phyloP scores from a whole-genome alignment of 1,139 yeast genomes.

The Yamadazyma dendronema region DNA sequence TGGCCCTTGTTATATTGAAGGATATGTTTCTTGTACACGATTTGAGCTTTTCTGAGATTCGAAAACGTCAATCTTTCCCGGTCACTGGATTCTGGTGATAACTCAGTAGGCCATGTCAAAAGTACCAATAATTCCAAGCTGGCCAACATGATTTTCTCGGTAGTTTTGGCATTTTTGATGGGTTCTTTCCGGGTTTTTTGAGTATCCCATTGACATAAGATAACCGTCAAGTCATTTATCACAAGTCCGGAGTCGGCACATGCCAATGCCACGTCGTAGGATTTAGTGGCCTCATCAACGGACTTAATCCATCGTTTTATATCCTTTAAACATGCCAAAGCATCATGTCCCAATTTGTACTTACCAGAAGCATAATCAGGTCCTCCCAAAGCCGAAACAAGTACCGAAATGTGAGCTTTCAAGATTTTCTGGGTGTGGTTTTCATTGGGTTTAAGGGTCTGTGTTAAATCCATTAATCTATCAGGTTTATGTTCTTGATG shows the following conservation, averaged over 20 bases:
- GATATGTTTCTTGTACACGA: conserved; percentile 68
- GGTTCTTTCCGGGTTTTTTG: conserved; percentile 22
- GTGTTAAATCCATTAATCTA: conserved; percentile 29
- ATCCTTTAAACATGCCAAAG: conserved; percentile 84
- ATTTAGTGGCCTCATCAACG: conserved; percentile 70
- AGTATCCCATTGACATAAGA: conserved; percentile 73
- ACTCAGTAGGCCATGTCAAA: conserved; percentile 78
- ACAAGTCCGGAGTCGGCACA: conserved; percentile 81
- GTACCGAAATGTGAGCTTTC: conserved; percentile 66
- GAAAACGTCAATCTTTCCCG: conserved; percentile 58
- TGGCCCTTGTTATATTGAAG: conserved; percentile 58
- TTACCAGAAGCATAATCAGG: conserved; percentile 58
- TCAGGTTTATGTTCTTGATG: conserved; percentile 14
- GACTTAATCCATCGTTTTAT: conserved; percentile 82
- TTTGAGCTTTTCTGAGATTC: conserved; percentile 64
- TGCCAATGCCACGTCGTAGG: conserved; percentile 83
- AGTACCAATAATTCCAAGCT: conserved; percentile 79
- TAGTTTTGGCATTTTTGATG: conserved; percentile 30
- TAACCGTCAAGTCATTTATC: conserved; percentile 68
- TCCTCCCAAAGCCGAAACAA: conserved; percentile 83
- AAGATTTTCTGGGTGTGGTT: conserved; percentile 45
- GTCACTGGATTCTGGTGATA: conserved; percentile 46
- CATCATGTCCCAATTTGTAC: conserved; percentile 87
- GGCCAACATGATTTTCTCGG: conserved; percentile 65
- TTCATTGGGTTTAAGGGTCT: conserved; percentile 34